phyloP scores from a whole-genome alignment of 2,329 filamentous ascomycete species.

The Fusarium robinianum region DNA sequence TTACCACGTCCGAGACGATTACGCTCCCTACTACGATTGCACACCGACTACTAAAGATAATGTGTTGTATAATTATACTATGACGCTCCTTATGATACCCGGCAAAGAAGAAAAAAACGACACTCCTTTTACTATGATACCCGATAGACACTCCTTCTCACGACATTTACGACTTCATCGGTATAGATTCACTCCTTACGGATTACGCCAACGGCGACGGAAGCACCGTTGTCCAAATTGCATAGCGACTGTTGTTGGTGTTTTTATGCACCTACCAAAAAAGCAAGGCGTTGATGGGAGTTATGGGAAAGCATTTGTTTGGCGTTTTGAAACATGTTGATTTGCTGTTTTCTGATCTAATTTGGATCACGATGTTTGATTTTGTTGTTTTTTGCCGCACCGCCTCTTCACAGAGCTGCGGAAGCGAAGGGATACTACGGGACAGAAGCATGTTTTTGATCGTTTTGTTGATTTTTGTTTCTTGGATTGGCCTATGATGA shows the following conservation, averaged over 20 bases:
- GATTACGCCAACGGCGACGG: slow-evolving; percentile 40
- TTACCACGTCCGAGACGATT: slow-evolving; percentile 40
- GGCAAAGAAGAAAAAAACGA: slow-evolving; percentile 26
- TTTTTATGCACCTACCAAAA: slow-evolving; percentile 29
- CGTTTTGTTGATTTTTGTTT: slow-evolving; percentile 5
- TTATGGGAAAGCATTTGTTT: slow-evolving; percentile 32
- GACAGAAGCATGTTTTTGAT: slow-evolving; percentile 26
- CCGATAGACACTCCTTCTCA: slow-evolving; percentile 44
- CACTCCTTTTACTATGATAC: slow-evolving; percentile 43
- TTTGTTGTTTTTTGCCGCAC: slow-evolving; percentile 21
- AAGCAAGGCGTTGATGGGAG: slow-evolving; percentile 36
- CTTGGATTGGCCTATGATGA: slow-evolving; percentile 11
- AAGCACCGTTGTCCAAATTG: slow-evolving; percentile 53
- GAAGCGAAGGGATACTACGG: slow-evolving; percentile 25
- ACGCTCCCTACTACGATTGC: slow-evolving; percentile 38
- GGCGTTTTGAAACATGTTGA: slow-evolving; percentile 28
- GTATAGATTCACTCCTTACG: slow-evolving; percentile 54
- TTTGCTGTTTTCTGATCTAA: slow-evolving; percentile 2
- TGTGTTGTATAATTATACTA: slow-evolving; percentile 41
- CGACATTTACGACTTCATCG: slow-evolving; percentile 42
- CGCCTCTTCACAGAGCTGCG: slow-evolving; percentile 24
- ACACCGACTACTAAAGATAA: slow-evolving; percentile 29
- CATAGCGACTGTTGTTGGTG: slow-evolving; percentile 58
- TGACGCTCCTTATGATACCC: slow-evolving; percentile 43
- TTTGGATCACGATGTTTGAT: slow-evolving; percentile 14